Base-by-base conservation (phyloP, 176 grass and related monocot species). In the Triticum urartu region DNA sequence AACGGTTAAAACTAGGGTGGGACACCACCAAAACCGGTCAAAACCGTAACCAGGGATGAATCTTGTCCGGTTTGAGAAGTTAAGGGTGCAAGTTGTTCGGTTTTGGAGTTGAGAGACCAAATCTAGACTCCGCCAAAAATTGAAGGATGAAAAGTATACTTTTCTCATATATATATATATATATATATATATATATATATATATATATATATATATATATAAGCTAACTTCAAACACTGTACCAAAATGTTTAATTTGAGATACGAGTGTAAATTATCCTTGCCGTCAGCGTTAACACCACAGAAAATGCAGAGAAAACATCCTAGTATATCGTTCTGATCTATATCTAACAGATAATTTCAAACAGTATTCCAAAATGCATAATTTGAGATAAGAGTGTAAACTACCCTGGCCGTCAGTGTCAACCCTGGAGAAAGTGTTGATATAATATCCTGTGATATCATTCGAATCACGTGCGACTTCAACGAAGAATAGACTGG, bases 301-400 rank as follows among this genome's bases (percentile, higher is more conserved):
- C 5, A 42, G 38, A 72, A 24, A 43, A 10, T 20, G 18, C 2
- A 12, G 69, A 72, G 40, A 72, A 21, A 72, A 72, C 42, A 72
- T 72, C 69, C 69, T 42, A 72, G 36, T 4, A 1, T n/a, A 42
- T 13, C 5, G 10, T 24, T 72, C 21, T 22, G 68, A 71, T 71
- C 48, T 52, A 50, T 15, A 50, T 50, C 48, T 50, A 52, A 52
- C 14, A 52, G 48, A 50, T 71, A 71, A 40, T 3, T 71, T 71
- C 35, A 71, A 71, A 40, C n/a, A 71, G 20, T 39, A 12, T 39
- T 11, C 4, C 68, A 13, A 22, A 69, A 40, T 72, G 35, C 35
- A 12, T 72, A 72, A 72, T 72, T 72, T 72, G 35, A 72, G 20
- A 72, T 70, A 72, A 72, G 68, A 40, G 35, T 72, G 68, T 72